These are phyloP conservation scores for Ogataea naganishii DNA, from an alignment of 805 yeast genomes.

Conservation along the genomic window DNA sequence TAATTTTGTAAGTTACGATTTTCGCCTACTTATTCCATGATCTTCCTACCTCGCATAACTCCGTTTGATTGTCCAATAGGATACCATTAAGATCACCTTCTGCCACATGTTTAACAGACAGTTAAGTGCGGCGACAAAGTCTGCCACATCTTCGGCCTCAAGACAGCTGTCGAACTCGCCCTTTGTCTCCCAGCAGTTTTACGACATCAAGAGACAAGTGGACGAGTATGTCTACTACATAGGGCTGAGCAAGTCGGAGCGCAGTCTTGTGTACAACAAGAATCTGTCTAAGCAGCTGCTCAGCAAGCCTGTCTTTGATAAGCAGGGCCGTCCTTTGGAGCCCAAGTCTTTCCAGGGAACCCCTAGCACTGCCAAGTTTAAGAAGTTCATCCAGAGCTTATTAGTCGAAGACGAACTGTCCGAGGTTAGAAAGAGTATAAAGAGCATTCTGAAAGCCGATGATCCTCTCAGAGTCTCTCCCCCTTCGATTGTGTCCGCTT, in stretches of 20 bases:
- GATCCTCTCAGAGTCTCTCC: slow-evolving; percentile 12
- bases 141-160: too few relatives aligned
- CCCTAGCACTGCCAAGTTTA: slow-evolving; percentile 18
- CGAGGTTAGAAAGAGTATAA: slow-evolving; percentile 8
- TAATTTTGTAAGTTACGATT: too few relatives aligned
- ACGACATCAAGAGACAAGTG: slow-evolving; percentile 17
- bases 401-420: slow-evolving; percentile 16
- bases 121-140: too few relatives aligned
- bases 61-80: too few relatives aligned
- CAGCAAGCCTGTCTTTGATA: slow-evolving; percentile 6
- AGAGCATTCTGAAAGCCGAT: slow-evolving; percentile 7
- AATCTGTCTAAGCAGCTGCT: slow-evolving; percentile 12
- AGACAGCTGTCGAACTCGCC: too few relatives aligned
- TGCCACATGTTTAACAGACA: too few relatives aligned
- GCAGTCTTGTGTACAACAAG: slow-evolving; percentile 15
- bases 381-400: slow-evolving; percentile 16
- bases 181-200: too few relatives aligned
- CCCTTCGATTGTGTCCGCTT: slow-evolving; percentile 16
- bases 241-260: slow-evolving; percentile 13
- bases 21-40: too few relatives aligned
- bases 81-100: too few relatives aligned
- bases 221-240: slow-evolving; percentile 20
- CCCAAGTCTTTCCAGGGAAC: slow-evolving; percentile 15
- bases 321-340: slow-evolving; percentile 17
- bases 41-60: too few relatives aligned